Evolutionary conservation across 2,329 filamentous ascomycete genomes (phyloP).

Genomic region (Aspergillus fijiensis): DNA sequence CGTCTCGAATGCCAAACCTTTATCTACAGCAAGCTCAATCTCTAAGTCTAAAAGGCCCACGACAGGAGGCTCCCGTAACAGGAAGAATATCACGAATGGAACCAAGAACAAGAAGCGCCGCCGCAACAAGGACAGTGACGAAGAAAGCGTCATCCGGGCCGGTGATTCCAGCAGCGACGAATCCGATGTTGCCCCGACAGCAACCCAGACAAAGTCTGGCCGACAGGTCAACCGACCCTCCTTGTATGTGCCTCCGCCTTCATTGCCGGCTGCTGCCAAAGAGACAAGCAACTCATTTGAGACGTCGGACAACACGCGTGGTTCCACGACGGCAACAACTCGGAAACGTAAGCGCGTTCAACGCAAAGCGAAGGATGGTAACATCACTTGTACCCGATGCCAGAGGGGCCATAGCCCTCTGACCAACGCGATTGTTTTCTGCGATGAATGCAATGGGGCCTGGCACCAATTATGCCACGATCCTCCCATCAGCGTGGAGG

Average conservation of each 20-base stretch:
- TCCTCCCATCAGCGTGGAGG: constrained; percentile 68
- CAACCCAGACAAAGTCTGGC: constrained; percentile 73
- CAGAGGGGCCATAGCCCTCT: constrained; percentile 67
- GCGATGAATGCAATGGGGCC: constrained; percentile 73
- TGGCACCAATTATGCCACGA: constrained; percentile 84
- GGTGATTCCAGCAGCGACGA: constrained; percentile 40
- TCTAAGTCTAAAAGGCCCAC: constrained; percentile 15
- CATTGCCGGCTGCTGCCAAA: constrained; percentile 23
- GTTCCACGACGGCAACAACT: constrained; percentile 28
- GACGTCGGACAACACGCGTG: constrained; percentile 9
- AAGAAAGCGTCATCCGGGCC: constrained; percentile 34
- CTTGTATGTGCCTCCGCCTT: constrained; percentile 59
- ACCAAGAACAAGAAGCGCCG: constrained; percentile 25
- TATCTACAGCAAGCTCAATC: constrained; percentile 4
- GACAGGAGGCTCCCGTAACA: constrained; percentile 16
- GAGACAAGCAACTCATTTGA: constrained; percentile 16
- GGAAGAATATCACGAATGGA: constrained; percentile 16
- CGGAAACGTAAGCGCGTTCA: constrained; percentile 58
- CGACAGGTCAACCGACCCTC: constrained; percentile 65
- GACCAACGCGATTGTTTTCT: constrained; percentile 82
- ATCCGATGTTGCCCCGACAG: constrained; percentile 53
- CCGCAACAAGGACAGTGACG: constrained; percentile 30
- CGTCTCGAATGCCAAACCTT: constrained; percentile 8
- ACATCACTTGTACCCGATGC: constrained; percentile 67
- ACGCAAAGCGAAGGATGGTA: constrained; percentile 45